Base-by-base conservation (phyloP, 75 land plant genomes). In the Pinus albicaulis region DNA sequence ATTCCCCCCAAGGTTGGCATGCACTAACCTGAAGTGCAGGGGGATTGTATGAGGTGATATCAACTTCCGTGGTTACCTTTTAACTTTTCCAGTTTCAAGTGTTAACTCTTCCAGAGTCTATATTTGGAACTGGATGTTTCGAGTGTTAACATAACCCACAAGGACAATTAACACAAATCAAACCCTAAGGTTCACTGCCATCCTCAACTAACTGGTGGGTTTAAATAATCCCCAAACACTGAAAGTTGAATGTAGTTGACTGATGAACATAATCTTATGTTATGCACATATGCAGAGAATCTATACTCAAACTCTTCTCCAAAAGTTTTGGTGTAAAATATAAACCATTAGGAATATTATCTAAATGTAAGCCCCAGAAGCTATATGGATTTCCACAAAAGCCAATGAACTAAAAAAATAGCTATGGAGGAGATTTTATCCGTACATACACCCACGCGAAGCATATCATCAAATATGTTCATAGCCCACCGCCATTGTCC, bases 401-500 rank as follows among this genome's bases (percentile, higher is more conserved):
- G 3, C 23, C 71, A 41, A 10, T 0, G 24, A 68, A 28, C 3
- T 28, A 10, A 12, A 68, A 68, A 12, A 48, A 48, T 44, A 44
- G 52, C 52, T 4, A 65, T 26, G 3, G n/a, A 68, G 71, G 14
- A 68, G 48, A n/a, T 1, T 15, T n/a, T 19, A 38, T 68, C 10
- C 53, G 68, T 81, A 86, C 94, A 77, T 85, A 96, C 99, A 90
- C 90, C 92, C 74, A 95, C 93, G 19, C 90, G 95, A 38, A 94
- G 86, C 99, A 96, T 96, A 77, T 94, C 98, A 74, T 96, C 95
- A 86, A 96, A 86, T 62, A 92, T 92, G 75, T 92, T 87, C 80
- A 80, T 81, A 74, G 98, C 95, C 95, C 95, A 94, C 17, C 85
- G 89, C 99, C 95, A 94, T 59, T 96, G 98, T 72, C 91, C 93